A percentile compares a stretch with the other conserved stretches of the same genome.
phyloP scores from a whole-genome alignment of 345 rosid species.

The Geranium brycei region DNA sequence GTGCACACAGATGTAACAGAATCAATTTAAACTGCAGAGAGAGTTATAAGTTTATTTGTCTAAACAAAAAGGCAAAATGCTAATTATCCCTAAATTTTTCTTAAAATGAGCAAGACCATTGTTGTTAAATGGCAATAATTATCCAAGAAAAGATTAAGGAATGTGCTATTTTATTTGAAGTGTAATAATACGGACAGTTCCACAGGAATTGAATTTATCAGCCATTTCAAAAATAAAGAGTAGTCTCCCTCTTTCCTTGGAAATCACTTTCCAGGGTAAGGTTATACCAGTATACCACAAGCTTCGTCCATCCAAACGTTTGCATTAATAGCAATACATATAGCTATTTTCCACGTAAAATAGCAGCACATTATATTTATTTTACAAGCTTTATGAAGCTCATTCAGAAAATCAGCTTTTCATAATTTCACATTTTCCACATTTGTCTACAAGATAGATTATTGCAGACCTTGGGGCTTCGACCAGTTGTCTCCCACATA shows the following conservation, averaged over 20 bases:
- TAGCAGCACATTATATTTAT: background rate
- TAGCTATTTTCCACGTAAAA: background rate
- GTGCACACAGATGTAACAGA: too few relatives aligned
- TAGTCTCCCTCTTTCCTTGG: too few relatives aligned
- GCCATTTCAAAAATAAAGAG: too few relatives aligned
- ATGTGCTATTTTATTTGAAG: background rate
- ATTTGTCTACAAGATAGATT: background rate
- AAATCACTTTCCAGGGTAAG: too few relatives aligned
- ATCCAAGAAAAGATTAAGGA: background rate
- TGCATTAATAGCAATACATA: too few relatives aligned
- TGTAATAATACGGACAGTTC: too few relatives aligned
- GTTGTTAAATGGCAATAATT: background rate
- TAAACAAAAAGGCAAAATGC: background rate
- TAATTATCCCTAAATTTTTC: background rate
- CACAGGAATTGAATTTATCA: too few relatives aligned
- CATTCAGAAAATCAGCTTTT: background rate
- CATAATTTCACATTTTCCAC: background rate
- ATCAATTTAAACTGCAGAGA: background rate
- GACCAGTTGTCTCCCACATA: constrained; percentile 94
- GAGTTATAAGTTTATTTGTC: background rate
- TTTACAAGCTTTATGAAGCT: background rate
- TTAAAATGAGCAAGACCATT: background rate
- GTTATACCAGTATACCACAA: too few relatives aligned
- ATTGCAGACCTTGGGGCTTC: constrained; percentile 65
- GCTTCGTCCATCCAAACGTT: too few relatives aligned